Base-by-base conservation (phyloP, 495 filamentous ascomycete genomes). In the Pyronema omphalodes region DNA sequence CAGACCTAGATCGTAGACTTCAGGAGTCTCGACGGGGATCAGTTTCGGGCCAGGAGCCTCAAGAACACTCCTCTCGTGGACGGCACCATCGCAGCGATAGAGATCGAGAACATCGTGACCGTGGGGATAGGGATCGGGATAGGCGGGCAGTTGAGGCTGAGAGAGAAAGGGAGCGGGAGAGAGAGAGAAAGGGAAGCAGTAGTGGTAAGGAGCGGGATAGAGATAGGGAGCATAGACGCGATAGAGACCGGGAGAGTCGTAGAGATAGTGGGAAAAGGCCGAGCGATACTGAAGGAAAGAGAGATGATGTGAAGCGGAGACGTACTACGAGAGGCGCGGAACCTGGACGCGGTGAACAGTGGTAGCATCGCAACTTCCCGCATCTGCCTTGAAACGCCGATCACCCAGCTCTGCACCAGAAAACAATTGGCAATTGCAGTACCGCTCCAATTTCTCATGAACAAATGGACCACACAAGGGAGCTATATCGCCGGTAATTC, bases 11-110 rank as follows among this genome's bases (percentile, higher is more conserved):
- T 58, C 1, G 45, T 54, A 1, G 58, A 60, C 8, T 65, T 65
- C 18, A 60, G 63, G 7, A 59, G 56, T 8, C 61, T 49, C 55
- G 35, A 59, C 58, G 44, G 55, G 60, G 19, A 71, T 67, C 15
- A 48, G 54, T 12, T 67, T 62, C 9, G 23, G 23, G 23, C 23
- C 23, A 29, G 23, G 23, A 29, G 23, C 39, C 39, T 1, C 39
- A 12, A 41, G 11, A 41, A 17, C 39, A 41, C 39, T 41, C 39
- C 3, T 47, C 44, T n/a, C n/a, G 44, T 9, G n/a, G 44, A 9
- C n/a, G 44, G n/a, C 44, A 19, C n/a, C 44, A 47, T 19, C 44
- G 23, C 44, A 47, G 44, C n/a, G 44, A 47, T 9, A n/a, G 44
- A 9, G 44, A 47, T 17, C 44, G 18, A 2, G 18, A 23, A 41